Conservation (phyloP, 257 asterid species). For the Przewalskia tangutica region DNA sequence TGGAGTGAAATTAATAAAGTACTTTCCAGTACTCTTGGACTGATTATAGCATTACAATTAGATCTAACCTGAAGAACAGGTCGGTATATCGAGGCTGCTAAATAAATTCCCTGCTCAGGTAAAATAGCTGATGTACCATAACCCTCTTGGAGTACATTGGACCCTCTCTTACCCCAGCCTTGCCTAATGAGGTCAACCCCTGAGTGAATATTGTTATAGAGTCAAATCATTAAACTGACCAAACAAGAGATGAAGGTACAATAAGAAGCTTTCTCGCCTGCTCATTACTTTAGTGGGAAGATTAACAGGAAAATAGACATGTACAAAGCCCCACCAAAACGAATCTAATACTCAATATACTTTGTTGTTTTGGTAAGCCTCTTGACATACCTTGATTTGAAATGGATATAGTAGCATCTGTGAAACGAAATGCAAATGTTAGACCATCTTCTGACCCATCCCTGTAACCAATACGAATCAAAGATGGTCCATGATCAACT, state of each 20-base stretch:
- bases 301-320: neutral
- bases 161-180: conserved; percentile 84
- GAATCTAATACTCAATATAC: neutral
- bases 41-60: neutral
- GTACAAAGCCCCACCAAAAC: neutral
- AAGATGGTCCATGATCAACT: conserved; percentile 1
- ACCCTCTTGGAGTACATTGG: conserved; percentile 92
- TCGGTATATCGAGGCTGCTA: conserved; percentile 92
- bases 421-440: conserved; percentile 91
- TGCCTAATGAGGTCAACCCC: conserved; percentile 71
- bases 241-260: conserved; percentile 3
- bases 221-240: neutral
- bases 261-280: neutral
- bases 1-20: neutral
- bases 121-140: conserved; percentile 86
- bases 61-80: conserved; percentile 86
- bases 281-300: neutral
- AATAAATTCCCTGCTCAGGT: conserved; percentile 95
- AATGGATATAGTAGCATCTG: conserved; percentile 69
- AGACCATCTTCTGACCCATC: conserved; percentile 93
- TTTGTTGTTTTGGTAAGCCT: neutral
- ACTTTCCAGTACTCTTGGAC: neutral
- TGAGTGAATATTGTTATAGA: conserved; percentile 17
- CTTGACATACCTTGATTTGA: conserved; percentile 71
- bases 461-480: conserved; percentile 35